phyloP scores from a whole-genome alignment of 345 rosid species.

The Boechera stricta region DNA sequence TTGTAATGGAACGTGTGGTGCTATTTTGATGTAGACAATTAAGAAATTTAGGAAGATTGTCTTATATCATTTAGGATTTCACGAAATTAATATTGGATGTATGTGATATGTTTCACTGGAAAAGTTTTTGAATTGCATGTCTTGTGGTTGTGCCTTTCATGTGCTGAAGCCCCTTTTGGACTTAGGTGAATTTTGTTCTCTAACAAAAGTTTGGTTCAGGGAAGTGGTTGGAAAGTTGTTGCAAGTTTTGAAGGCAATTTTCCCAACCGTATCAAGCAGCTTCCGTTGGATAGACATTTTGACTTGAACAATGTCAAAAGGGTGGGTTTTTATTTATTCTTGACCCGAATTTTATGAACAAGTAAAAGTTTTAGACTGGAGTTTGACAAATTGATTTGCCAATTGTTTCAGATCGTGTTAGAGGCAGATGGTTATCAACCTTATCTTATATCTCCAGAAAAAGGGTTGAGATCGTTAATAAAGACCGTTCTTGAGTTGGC shows the following conservation, averaged over 20 bases:
- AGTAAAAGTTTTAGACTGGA: constrained; percentile 5
- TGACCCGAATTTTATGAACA: neutral
- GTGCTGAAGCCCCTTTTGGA: constrained; percentile 6
- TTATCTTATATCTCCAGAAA: constrained; percentile 86
- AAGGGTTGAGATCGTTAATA: constrained; percentile 80
- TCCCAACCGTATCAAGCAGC: constrained; percentile 90
- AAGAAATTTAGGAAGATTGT: neutral
- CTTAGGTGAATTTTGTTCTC: neutral
- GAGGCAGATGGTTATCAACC: constrained; percentile 94
- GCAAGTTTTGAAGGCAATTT: constrained; percentile 94
- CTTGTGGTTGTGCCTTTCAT: constrained; percentile 22
- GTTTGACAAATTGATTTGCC: constrained; percentile 30
- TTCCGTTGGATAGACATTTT: constrained; percentile 92
- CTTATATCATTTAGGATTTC: constrained; percentile 2
- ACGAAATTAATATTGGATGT: neutral
- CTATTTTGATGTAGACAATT: neutral
- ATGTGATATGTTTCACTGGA: neutral
- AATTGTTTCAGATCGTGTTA: constrained; percentile 61
- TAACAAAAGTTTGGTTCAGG: constrained; percentile 55
- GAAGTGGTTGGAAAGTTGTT: constrained; percentile 97
- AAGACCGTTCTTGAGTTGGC: constrained; percentile 79
- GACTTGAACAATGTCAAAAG: constrained; percentile 86
- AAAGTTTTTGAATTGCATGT: neutral
- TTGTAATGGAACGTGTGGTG: constrained; percentile 6
- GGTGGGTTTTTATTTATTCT: constrained; percentile 51